Evolutionary conservation across 148 eudicot genomes (phyloP), one percentile per base, ranked within the genome.

Genomic region (Chenopodium quinoa): DNA sequence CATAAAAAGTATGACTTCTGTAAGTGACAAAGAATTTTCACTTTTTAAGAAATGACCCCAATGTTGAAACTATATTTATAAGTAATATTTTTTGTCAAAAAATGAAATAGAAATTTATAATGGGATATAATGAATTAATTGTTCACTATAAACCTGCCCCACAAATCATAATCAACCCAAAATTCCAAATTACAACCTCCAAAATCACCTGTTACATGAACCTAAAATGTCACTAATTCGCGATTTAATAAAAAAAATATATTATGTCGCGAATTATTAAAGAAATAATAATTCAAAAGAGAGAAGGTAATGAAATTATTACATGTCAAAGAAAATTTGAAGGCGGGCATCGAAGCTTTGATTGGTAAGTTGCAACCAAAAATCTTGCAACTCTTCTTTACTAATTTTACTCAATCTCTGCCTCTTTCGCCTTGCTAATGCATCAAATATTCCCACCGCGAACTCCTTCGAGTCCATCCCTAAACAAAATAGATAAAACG

Each of bases 321-420:
- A 72, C 99, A 96, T 96, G 91, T 96, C 99, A 22, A 96, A 96
- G 93, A 96, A 96, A 82, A 96, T 96, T 76, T 96, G 99, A 67
- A 96, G 91, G 54, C 99, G 97, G 80, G 99, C 97, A 73, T 96
- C 99, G 67, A 96, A 93, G 79, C 98, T 96, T 64, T 90, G 95
- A 79, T 96, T 95, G 6, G 99, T 89, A 79, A 96, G 88, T 82
- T 93, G 97, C 76, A 87, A 80, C 99, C 99, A 96, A 85, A 93
- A 96, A n/a, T 96, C 98, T 56, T 89, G 89, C 81, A 96, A 87
- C 79, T 96, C 98, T 5, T 90, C 95, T 71, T 94, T 96, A 1
- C 84, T 82, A 47, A 96, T 86, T 79, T 80, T 90, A 23, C 80
- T 75, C 68, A 89, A 79, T 74, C 88, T 90, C 81, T 90, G 98